These are phyloP conservation scores for Ophiosphaerella narmari DNA, from an alignment of 2,329 filamentous ascomycete species.

Conservation along the genomic window DNA sequence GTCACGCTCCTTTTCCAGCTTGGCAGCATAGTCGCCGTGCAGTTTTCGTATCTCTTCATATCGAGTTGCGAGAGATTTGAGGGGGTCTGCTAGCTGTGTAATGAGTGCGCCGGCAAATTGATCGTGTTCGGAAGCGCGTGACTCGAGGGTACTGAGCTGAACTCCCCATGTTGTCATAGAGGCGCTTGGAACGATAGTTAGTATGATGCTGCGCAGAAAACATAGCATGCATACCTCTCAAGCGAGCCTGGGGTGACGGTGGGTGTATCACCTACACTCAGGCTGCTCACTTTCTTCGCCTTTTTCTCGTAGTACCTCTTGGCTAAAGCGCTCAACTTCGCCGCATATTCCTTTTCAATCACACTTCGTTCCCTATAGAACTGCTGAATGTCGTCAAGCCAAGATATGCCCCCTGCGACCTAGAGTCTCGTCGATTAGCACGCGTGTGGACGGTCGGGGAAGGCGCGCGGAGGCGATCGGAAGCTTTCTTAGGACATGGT, in stretches of 20 bases:
- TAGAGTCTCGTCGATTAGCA: conserved; percentile 40
- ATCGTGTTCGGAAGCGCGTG: conserved; percentile 86
- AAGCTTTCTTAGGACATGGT: neutral
- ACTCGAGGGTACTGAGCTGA: conserved; percentile 87
- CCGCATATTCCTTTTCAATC: conserved; percentile 96
- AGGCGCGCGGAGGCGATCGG: conserved; percentile 12
- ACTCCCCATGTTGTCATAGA: conserved; percentile 97
- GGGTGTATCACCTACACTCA: conserved; percentile 94
- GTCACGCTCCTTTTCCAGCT: conserved; percentile 88
- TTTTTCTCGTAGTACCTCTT: conserved; percentile 99
- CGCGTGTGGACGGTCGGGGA: conserved; percentile 6
- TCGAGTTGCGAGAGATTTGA: conserved; percentile 72
- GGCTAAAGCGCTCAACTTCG: conserved; percentile 82
- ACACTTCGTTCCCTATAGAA: conserved; percentile 94
- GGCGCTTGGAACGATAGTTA: conserved; percentile 60
- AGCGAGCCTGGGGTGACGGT: conserved; percentile 92
- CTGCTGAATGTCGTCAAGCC: conserved; percentile 95
- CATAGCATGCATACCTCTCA: conserved; percentile 67
- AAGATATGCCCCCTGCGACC: conserved; percentile 83
- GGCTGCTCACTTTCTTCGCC: conserved; percentile 79
- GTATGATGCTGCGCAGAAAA: neutral
- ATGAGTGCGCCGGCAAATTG: conserved; percentile 79
- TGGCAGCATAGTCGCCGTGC: conserved; percentile 85
- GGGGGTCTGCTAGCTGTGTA: conserved; percentile 79
- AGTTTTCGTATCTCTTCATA: conserved; percentile 94